Base-by-base conservation (phyloP, 495 filamentous ascomycete species). In the Penicillium tannophilum region DNA sequence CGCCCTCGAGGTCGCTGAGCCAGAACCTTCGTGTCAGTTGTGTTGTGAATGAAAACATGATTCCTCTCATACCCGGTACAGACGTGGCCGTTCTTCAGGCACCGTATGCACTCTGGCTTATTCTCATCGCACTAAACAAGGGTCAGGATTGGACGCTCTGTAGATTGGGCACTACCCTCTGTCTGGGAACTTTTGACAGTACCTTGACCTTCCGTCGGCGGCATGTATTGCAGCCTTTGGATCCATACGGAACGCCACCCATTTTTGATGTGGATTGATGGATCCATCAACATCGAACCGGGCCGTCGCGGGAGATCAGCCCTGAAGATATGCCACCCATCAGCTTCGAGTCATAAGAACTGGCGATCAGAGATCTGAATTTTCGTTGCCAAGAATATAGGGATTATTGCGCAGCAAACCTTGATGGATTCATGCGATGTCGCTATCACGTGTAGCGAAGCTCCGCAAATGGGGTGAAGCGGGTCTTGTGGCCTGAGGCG, bases 71-170 rank as follows among this genome's bases (percentile, higher is more conserved):
- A 70, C 8, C 62, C 63, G 23, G 60, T 61, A 59, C 61, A 70
- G 45, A 65, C 44, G 55, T 67, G 66, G 56, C 71, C 61, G 41
- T 69, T 64, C 28, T 68, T 68, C 62, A 69, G 56, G 55, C 66
- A 74, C 26, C 63, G 58, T 35, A 63, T 42, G 43, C 63, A 71
- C 58, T 69, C 49, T 10, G 58, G 64, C 57, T 63, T 67, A 39
- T 61, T 54, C 48, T 66, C 65, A 57, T 74, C 68, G 28, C 68
- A 71, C 68, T 63, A 64, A 17, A 56, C 24, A 55, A 30, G 61
- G 35, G 24, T 51, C 54, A 56, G 43, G 19, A 47, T 58, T 57
- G 55, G 54, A 62, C 60, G 47, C 30, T 24, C 20, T 45, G 31
- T 17, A 35, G 33, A 52, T 55, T 51, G 50, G 55, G 47, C 48